Evolutionary conservation across 257 asterid species (phyloP).

Genomic region (Solanum okadae): DNA sequence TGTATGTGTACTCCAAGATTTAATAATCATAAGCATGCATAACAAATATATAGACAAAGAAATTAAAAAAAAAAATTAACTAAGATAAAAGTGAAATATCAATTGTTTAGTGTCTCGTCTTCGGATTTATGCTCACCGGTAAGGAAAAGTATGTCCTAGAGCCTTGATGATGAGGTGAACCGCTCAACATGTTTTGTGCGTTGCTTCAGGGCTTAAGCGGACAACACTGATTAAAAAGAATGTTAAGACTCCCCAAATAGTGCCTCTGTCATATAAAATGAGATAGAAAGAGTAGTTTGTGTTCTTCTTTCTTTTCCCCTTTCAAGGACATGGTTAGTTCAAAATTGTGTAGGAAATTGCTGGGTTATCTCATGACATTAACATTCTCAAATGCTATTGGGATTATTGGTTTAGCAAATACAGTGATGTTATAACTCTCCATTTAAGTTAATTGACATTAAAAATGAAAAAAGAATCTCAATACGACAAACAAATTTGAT

Average conservation of each 20-base stretch:
- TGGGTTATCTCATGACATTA: neutral
- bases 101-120: neutral
- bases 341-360: neutral
- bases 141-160: neutral
- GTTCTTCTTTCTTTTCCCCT: neutral
- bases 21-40: neutral
- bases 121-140: neutral
- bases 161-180: neutral
- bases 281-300: neutral
- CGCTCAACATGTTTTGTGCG: neutral
- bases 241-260: neutral
- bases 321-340: neutral
- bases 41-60: no score
- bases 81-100: neutral
- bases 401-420: neutral
- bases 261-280: neutral
- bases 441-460: neutral
- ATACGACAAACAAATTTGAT: neutral
- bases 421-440: neutral
- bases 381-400: neutral
- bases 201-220: neutral
- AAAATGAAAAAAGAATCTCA: neutral
- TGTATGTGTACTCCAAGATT: neutral
- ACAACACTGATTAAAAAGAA: neutral
- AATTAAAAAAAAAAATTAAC: neutral